Evolutionary conservation across 1,284 basidiomycete genomes (phyloP).

Genomic region (Rhodotorula glutinis): DNA sequence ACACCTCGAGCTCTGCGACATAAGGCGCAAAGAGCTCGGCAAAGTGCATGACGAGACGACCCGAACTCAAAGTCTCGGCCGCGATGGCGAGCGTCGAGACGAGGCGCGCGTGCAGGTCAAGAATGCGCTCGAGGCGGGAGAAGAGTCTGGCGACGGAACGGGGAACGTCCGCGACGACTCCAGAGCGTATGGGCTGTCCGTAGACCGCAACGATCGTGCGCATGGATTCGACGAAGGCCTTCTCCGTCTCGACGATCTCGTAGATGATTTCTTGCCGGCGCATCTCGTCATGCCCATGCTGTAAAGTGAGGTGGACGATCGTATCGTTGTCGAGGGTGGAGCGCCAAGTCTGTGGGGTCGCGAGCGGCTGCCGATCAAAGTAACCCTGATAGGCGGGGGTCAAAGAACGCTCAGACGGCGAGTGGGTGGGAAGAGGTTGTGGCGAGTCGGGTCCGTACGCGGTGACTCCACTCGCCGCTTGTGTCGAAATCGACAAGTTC

Average conservation of each 20-base stretch:
- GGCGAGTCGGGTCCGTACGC: background rate
- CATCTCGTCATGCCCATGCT: constrained; percentile 56
- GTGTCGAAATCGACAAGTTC: background rate
- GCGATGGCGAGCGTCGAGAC: constrained; percentile 55
- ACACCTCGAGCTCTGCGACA: constrained; percentile 66
- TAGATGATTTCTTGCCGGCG: constrained; percentile 66
- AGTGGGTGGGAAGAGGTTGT: background rate
- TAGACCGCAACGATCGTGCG: constrained; percentile 65
- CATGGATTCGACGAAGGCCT: constrained; percentile 63
- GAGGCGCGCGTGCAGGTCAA: constrained; percentile 64
- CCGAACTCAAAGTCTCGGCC: constrained; percentile 52
- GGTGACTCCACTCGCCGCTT: background rate
- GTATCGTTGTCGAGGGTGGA: constrained; percentile 38
- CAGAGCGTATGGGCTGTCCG: constrained; percentile 66
- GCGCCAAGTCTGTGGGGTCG: constrained; percentile 36
- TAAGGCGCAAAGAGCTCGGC: constrained; percentile 61
- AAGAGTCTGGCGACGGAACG: constrained; percentile 64
- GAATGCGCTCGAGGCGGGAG: constrained; percentile 79
- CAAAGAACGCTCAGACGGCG: background rate
- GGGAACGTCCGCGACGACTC: constrained; percentile 76
- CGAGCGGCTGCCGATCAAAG: constrained; percentile 2
- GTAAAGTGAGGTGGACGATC: constrained; percentile 44
- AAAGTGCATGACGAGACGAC: constrained; percentile 52
- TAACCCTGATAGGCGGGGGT: background rate
- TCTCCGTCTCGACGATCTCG: constrained; percentile 66